phyloP scores from a whole-genome alignment of 176 grass and related monocot genomes.

The Echinochloa phyllopogon region DNA sequence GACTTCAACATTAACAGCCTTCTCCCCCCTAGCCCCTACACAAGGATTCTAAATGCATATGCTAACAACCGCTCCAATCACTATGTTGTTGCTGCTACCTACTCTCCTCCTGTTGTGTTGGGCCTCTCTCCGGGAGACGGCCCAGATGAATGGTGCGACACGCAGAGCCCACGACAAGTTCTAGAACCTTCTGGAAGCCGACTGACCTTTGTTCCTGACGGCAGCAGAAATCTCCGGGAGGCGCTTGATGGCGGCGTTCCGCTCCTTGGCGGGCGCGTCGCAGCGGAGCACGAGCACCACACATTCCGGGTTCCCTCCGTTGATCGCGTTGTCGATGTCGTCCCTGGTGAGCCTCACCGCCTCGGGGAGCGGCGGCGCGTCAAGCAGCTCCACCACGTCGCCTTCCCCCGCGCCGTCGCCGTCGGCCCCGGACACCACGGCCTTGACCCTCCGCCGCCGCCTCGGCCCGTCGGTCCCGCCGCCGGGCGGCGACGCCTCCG shows the following conservation, averaged over 20 bases:
- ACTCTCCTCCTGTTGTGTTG: neutral
- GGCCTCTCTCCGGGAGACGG: slow-evolving; percentile 10
- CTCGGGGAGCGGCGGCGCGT: slow-evolving; percentile 63
- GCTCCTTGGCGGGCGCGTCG: slow-evolving; percentile 61
- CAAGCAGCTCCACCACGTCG: slow-evolving; percentile 64
- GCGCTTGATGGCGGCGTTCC: slow-evolving; percentile 52
- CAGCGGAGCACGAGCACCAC: slow-evolving; percentile 80
- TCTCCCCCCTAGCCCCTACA: neutral
- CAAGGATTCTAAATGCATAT: neutral
- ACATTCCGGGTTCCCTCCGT: slow-evolving; percentile 52
- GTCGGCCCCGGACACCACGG: slow-evolving; percentile 45
- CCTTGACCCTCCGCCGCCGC: slow-evolving; percentile 50
- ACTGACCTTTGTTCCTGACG: slow-evolving; percentile 66
- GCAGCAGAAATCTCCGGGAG: slow-evolving; percentile 58
- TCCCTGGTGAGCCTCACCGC: slow-evolving; percentile 42
- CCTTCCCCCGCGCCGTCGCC: slow-evolving; percentile 38
- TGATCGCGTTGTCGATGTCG: slow-evolving; percentile 51
- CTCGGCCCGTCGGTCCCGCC: slow-evolving; percentile 43
- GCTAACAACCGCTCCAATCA: neutral
- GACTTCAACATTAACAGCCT: neutral
- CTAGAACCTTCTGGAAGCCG: neutral
- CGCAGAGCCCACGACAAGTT: neutral
- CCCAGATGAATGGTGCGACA: slow-evolving; percentile 20
- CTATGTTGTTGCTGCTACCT: neutral
- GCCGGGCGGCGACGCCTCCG: slow-evolving; percentile 73